These are phyloP conservation scores for Chrysoporthe austroafricana DNA, from an alignment of 2,329 filamentous ascomycete genomes.

Conservation along the genomic window DNA sequence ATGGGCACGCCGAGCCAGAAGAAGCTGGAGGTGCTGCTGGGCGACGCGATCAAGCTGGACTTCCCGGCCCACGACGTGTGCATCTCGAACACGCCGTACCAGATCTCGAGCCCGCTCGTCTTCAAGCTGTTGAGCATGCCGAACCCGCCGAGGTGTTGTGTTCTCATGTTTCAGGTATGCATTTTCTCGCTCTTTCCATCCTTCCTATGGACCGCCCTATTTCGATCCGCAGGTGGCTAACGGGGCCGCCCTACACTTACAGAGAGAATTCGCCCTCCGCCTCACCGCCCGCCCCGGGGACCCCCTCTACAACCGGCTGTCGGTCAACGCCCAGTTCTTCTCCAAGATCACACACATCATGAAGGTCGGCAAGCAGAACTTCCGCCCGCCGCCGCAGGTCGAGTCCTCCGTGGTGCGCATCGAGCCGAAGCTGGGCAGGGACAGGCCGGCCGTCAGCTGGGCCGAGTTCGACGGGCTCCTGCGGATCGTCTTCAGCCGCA, in stretches of 20 bases:
- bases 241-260: constrained; percentile 66
- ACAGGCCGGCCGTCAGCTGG: constrained; percentile 84
- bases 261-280: constrained; percentile 90
- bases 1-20: constrained; percentile 86
- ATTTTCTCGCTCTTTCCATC: rapidly evolving
- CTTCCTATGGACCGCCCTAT: too few relatives aligned
- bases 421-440: constrained; percentile 78
- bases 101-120: constrained; percentile 75
- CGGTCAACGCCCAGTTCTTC: constrained; percentile 92
- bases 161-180: constrained; percentile 86
- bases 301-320: constrained; percentile 85
- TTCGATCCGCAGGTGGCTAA: not conserved
- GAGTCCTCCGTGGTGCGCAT: constrained; percentile 90
- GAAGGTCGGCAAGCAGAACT: constrained; percentile 96
- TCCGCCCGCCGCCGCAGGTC: constrained; percentile 90
- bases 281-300: constrained; percentile 88
- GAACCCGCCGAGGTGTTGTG: constrained; percentile 78
- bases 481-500: constrained; percentile 77
- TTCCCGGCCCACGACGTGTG: constrained; percentile 74
- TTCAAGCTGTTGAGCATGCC: constrained; percentile 84
- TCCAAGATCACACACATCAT: constrained; percentile 71
- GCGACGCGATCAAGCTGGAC: constrained; percentile 90
- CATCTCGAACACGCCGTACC: constrained; percentile 76
- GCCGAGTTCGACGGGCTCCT: constrained; percentile 95
- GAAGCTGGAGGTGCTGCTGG: constrained; percentile 83